A percentile compares a stretch with the other conserved stretches of the same genome.
Evolutionary conservation across 23 red algal genomes (phyloP).

Genomic region (Gracilaria domingensis): DNA sequence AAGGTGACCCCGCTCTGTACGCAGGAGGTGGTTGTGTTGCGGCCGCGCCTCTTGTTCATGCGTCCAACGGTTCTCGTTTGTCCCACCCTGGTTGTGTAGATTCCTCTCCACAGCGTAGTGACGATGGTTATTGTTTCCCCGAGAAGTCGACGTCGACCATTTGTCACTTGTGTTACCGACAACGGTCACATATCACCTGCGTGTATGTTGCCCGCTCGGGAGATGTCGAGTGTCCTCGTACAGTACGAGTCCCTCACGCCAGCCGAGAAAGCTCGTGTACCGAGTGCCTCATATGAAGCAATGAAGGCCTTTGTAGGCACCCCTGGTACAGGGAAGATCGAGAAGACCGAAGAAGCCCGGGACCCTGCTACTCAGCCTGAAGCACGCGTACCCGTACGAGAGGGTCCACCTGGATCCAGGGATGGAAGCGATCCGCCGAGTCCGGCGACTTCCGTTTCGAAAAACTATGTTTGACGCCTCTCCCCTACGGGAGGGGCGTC

Average conservation of each 20-base stretch:
- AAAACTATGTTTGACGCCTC: slow-evolving; percentile 17
- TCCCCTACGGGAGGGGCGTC: slow-evolving; percentile 5
- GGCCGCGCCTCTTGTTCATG: background rate
- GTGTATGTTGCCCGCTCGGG: background rate
- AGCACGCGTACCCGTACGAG: background rate
- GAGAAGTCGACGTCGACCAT: background rate
- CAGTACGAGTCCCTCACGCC: background rate
- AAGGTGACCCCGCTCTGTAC: background rate
- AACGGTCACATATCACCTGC: background rate
- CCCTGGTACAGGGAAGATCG: background rate
- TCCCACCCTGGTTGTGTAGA: background rate
- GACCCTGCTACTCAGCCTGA: background rate
- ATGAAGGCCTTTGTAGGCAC: background rate
- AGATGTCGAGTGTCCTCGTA: background rate
- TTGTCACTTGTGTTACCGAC: background rate
- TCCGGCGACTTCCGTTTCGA: background rate
- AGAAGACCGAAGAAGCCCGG: background rate
- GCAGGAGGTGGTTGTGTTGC: background rate
- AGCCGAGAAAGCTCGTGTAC: slow-evolving; percentile 1
- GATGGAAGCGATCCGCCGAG: background rate
- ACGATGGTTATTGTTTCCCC: background rate
- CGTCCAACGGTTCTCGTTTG: background rate
- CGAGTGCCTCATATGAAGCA: background rate
- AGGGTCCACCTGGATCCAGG: background rate
- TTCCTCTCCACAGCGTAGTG: background rate